Percentiles rank a stretch among this genome's conserved stretches.
phyloP scores from a whole-genome alignment of 768 basidiomycete species.

The Pisolithus tinctorius region DNA sequence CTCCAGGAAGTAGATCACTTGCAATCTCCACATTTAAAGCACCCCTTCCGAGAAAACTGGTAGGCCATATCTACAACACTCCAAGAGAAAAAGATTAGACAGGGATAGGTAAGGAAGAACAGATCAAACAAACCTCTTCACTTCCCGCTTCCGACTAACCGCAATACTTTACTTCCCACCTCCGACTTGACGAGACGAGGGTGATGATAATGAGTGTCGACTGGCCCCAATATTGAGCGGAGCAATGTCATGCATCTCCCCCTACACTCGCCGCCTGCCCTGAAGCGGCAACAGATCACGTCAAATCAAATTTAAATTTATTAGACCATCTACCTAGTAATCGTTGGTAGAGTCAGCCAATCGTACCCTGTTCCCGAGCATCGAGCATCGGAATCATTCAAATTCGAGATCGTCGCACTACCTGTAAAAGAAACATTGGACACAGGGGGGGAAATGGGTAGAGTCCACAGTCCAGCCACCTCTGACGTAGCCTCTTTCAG shows the following conservation, averaged over 20 bases:
- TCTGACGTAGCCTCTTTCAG: conserved; percentile 6
- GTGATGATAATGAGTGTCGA: conserved; percentile 31
- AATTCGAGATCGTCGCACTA: conserved; percentile 6
- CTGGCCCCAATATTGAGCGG: conserved; percentile 10
- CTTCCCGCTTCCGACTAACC: conserved; percentile 71
- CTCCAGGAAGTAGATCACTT: conserved; percentile 28
- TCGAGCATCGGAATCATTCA: background rate
- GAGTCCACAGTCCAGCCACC: background rate
- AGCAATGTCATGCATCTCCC: conserved; percentile 1
- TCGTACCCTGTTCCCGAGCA: background rate
- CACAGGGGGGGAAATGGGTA: background rate
- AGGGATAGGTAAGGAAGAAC: conserved; percentile 1
- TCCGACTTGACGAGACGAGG: conserved; percentile 45
- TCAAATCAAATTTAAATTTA: no score
- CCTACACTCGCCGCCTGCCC: conserved; percentile 24
- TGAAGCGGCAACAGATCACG: conserved; percentile 16
- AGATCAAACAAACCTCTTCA: conserved; percentile 44
- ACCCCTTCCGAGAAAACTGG: conserved; percentile 82
- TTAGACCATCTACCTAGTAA: no score
- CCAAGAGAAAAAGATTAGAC: conserved; percentile 18
- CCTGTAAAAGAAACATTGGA: conserved; percentile 2
- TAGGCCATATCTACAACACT: conserved; percentile 57
- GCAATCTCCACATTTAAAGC: conserved; percentile 93
- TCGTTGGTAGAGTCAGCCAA: no score
- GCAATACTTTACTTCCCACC: conserved; percentile 60